Base-by-base conservation (phyloP, 768 basidiomycete genomes). In the Lactarius hatsudake region DNA sequence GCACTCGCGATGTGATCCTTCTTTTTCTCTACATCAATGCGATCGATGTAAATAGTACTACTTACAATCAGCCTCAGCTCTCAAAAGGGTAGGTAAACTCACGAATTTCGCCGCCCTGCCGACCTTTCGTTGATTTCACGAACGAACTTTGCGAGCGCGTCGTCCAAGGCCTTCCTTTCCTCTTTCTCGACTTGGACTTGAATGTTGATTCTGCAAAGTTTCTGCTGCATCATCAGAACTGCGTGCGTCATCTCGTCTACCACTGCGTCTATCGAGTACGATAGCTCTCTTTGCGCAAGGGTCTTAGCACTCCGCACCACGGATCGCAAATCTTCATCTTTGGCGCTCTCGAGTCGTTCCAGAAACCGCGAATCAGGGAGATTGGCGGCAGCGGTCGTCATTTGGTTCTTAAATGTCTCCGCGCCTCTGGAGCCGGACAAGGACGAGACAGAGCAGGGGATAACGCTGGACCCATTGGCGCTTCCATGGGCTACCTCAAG, bases 321-420 rank as follows among this genome's bases (percentile, higher is more conserved):
- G 17, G 71, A 54, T 6, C 40, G 59, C 18, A 65, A 34, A 10
- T 66, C 59, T 13, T 54, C 8, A 20, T 62, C 48, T 2, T 62
- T 30, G 17, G 63, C 26, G 17, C 2, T 10, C 28, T 62, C 56
- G 12, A 72, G 43, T 13, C 40, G 40, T 4, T 36, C 30, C 6
- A 73, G 55, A 36, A 73, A 71, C 6, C 18, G 51, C 2, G 57
- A 30, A 48, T 72, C 69, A 13, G 60, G 6, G 20, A 66, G 9
- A 5, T 12, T 6, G 9, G n/a, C 23, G 5, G 63, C 57, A 15
- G 34, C 20, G 38, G 15, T 26, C 54, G 38, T 67, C 53, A 67
- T 64, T 32, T 71, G 56, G 23, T n/a, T 18, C 30, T 60, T 32
- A n/a, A 64, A 26, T 6, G 40, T 5, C 5, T 51, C 58, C 1